Conservation (phyloP, 495 filamentous ascomycete species). For the Letharia lupina region DNA sequence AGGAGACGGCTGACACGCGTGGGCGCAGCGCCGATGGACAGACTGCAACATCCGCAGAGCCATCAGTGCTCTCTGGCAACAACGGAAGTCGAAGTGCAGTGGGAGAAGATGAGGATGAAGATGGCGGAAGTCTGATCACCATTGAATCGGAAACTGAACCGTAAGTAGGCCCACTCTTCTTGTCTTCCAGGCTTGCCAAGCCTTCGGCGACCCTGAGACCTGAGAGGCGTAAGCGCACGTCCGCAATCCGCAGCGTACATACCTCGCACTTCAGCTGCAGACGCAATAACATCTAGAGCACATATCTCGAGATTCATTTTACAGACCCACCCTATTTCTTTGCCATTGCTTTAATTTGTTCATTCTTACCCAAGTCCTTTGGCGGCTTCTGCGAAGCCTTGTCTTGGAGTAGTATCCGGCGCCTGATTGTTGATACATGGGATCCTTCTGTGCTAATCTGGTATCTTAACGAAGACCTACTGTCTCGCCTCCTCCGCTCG, state of each 20-base stretch:
- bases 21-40: constrained; percentile 28
- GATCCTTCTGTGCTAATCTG: not conserved
- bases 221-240: constrained; percentile 7
- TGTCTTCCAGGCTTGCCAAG: constrained; percentile 22
- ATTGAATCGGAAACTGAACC: constrained; percentile 62
- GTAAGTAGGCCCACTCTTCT: constrained; percentile 42
- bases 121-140: constrained; percentile 51
- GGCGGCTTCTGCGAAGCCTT: not conserved
- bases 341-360: not conserved
- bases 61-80: constrained; percentile 5
- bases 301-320: not conserved
- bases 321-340: not conserved
- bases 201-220: constrained; percentile 17
- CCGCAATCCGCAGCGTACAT: constrained; percentile 5
- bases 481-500: constrained; percentile 48
- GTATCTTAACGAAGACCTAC: not conserved
- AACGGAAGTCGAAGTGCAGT: constrained; percentile 22
- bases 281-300: not conserved
- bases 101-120: constrained; percentile 39
- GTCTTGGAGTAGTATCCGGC: not conserved
- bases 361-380: not conserved
- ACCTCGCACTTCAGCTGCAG: not conserved
- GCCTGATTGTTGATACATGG: not conserved
- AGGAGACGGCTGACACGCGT: constrained; percentile 32
- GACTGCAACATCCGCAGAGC: constrained; percentile 20